Evolutionary conservation across 805 yeast genomes (phyloP).

Genomic region (Saturnispora kantuleensis): DNA sequence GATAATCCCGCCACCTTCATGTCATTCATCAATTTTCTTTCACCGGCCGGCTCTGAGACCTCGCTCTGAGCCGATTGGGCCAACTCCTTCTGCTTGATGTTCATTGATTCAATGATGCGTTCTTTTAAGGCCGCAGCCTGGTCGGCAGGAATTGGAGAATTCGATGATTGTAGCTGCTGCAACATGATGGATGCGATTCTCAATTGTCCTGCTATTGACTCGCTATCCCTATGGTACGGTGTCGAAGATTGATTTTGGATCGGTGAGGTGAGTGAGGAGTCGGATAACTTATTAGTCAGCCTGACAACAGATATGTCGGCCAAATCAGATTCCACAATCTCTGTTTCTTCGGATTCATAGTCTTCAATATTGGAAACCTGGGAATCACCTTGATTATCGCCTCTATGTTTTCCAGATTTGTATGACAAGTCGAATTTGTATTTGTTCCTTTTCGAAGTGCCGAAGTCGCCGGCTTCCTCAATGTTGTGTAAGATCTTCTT

Average conservation of each 20-base stretch:
- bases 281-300: slow-evolving; percentile 32
- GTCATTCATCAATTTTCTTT: slow-evolving; percentile 86
- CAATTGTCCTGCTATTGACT: slow-evolving; percentile 76
- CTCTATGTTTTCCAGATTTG: slow-evolving; percentile 9
- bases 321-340: slow-evolving; percentile 51
- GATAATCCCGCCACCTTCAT: slow-evolving; percentile 70
- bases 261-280: not conserved
- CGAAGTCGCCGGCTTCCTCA: slow-evolving; percentile 16
- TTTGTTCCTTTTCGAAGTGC: slow-evolving; percentile 16
- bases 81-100: slow-evolving; percentile 54
- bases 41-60: slow-evolving; percentile 70
- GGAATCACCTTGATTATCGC: not conserved
- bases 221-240: slow-evolving; percentile 14
- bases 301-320: slow-evolving; percentile 65
- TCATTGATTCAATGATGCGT: slow-evolving; percentile 63
- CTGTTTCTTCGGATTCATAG: not conserved
- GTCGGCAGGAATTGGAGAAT: slow-evolving; percentile 42
- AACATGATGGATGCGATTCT: slow-evolving; percentile 94
- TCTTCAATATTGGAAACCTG: not conserved
- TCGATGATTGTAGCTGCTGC: slow-evolving; percentile 65
- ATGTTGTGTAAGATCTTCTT: slow-evolving; percentile 34
- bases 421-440: slow-evolving; percentile 26
- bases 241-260: not conserved
- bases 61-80: slow-evolving; percentile 23
- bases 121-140: slow-evolving; percentile 62